Percentiles rank a stretch among this genome's conserved stretches.
Conservation (phyloP, 306 rosid species). For the Abrus precatorius region DNA sequence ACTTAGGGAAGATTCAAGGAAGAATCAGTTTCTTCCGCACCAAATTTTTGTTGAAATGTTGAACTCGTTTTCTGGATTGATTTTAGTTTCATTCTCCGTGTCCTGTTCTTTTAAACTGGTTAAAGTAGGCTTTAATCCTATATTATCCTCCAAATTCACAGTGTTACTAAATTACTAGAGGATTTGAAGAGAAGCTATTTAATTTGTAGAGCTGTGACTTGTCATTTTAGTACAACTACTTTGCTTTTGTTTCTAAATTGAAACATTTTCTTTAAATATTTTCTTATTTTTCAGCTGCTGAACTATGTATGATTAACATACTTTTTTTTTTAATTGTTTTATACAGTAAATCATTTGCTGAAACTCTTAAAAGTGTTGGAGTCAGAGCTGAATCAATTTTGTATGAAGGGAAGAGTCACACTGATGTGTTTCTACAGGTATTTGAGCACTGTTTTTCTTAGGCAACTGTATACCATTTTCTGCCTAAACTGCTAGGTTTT, state of each 20-base stretch:
- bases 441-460: constrained; percentile 25
- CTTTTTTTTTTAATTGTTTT: constrained; percentile 15
- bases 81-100: not conserved
- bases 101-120: not conserved
- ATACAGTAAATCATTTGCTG: constrained; percentile 79
- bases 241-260: constrained; percentile 20
- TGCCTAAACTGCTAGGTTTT: not conserved
- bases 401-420: constrained; percentile 88
- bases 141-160: not conserved
- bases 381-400: constrained; percentile 75
- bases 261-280: constrained; percentile 6
- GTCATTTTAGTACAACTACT: constrained; percentile 1
- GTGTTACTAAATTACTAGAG: not conserved
- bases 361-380: constrained; percentile 77
- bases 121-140: constrained; percentile 7
- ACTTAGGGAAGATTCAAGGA: not conserved
- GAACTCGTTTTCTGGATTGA: not conserved
- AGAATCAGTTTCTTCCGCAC: not conserved
- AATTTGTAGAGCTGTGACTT: not conserved
- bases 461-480: constrained; percentile 1
- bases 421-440: constrained; percentile 97
- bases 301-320: constrained; percentile 33
- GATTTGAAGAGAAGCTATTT: not conserved
- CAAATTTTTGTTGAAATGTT: not conserved
- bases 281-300: not conserved